These are phyloP conservation scores for Suhomyces faveliae DNA, from an alignment of 805 yeast species.

Conservation along the genomic window DNA sequence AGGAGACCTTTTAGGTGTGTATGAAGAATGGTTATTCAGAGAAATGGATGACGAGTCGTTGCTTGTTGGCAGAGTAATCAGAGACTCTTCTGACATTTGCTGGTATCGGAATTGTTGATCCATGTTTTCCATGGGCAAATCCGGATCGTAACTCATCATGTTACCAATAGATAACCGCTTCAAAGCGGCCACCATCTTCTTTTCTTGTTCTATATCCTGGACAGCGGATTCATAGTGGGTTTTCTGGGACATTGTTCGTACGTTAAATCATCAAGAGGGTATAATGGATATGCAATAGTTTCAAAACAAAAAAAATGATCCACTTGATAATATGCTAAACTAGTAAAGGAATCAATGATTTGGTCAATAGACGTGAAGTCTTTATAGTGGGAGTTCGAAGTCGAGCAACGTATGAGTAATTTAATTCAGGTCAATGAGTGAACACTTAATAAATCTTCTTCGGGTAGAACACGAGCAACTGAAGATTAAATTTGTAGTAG, in stretches of 20 bases:
- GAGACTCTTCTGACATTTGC: conserved; percentile 7
- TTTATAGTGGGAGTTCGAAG: not conserved
- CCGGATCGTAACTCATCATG: conserved; percentile 64
- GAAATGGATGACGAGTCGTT: conserved; percentile 1
- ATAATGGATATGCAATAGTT: conserved; percentile 1
- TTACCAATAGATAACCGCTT: conserved; percentile 73
- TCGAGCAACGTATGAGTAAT: not conserved
- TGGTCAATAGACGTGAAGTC: not conserved
- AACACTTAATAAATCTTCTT: not conserved
- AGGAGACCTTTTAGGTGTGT: not conserved
- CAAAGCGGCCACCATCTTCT: conserved; percentile 68
- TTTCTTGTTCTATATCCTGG: conserved; percentile 71
- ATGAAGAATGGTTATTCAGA: conserved; percentile 2
- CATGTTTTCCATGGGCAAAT: conserved; percentile 49
- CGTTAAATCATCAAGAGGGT: conserved; percentile 2
- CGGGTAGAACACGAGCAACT: not conserved
- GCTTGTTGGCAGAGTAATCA: not conserved
- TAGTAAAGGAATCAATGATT: not conserved
- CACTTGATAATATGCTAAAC: not conserved
- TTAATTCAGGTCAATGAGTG: not conserved
- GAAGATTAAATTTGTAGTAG: not conserved
- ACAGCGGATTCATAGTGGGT: conserved; percentile 53
- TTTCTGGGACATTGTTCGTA: conserved; percentile 2
- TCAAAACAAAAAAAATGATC: not conserved
- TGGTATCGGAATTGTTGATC: conserved; percentile 28